These are phyloP conservation scores for Orbilia quercus DNA, from an alignment of 2,329 filamentous ascomycete genomes.

Conservation along the genomic window DNA sequence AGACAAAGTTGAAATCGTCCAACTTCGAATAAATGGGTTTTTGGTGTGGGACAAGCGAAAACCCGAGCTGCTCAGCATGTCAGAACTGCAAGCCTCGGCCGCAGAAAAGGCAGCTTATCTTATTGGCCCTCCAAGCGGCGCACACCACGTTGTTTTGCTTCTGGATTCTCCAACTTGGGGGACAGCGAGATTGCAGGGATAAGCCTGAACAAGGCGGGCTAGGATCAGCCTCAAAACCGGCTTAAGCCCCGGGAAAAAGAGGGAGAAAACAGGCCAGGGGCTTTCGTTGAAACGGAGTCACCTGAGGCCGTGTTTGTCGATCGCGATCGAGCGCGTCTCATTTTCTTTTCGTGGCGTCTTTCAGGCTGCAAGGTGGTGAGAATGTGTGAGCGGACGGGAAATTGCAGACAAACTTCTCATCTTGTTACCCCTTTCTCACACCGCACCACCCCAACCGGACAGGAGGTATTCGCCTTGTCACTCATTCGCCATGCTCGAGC, in stretches of 20 bases:
- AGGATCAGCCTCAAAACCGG: constrained; percentile 32
- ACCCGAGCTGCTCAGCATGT: not conserved
- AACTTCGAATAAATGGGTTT: constrained; percentile 28
- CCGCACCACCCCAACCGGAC: not conserved
- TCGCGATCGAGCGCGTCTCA: constrained; percentile 44
- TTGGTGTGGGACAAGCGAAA: constrained; percentile 23
- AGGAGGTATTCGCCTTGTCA: constrained; percentile 12
- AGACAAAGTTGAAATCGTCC: constrained; percentile 11
- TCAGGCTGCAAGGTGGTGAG: constrained; percentile 43
- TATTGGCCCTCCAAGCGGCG: constrained; percentile 32
- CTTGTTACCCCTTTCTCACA: constrained; percentile 32
- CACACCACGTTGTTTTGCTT: constrained; percentile 33
- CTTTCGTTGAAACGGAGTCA: constrained; percentile 36
- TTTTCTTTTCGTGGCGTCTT: constrained; percentile 56
- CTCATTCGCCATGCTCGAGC: constrained; percentile 7
- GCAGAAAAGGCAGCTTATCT: constrained; percentile 34
- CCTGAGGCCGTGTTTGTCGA: constrained; percentile 53
- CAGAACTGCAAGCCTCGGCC: constrained; percentile 39
- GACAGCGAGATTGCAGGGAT: constrained; percentile 12
- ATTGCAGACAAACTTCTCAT: constrained; percentile 34
- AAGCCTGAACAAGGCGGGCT: constrained; percentile 30
- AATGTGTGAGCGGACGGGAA: constrained; percentile 45
- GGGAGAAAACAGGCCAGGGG: not conserved
- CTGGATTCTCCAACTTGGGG: constrained; percentile 2
- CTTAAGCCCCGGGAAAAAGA: constrained; percentile 14